Evolutionary conservation across 179 eudicot species (phyloP).

Genomic region (Heliamphora pulchella): DNA sequence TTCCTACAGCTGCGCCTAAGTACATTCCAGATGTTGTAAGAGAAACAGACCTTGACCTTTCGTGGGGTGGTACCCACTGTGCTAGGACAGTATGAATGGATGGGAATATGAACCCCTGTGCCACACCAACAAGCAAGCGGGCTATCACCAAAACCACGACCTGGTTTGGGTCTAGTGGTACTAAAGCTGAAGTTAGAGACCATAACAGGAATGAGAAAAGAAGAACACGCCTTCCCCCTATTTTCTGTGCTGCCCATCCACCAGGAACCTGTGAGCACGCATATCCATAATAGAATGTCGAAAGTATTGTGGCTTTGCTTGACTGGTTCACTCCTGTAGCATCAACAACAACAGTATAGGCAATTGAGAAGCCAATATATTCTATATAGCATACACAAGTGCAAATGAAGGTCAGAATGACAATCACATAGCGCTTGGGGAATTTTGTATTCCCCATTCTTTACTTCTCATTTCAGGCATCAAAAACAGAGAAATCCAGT

Average conservation of each 20-base stretch:
- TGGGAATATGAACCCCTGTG: constrained; percentile 86
- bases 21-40: constrained; percentile 95
- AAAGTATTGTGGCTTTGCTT: constrained; percentile 71
- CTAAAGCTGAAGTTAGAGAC: constrained; percentile 52
- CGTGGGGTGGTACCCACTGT: constrained; percentile 95
- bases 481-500: constrained; percentile 2
- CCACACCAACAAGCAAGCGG: constrained; percentile 80
- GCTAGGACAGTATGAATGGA: constrained; percentile 41
- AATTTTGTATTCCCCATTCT: constrained; percentile 27
- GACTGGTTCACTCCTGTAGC: constrained; percentile 27
- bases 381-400: constrained; percentile 89
- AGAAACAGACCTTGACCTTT: constrained; percentile 87
- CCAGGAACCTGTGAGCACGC: constrained; percentile 94
- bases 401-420: constrained; percentile 73
- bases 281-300: constrained; percentile 87
- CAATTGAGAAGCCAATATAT: constrained; percentile 76
- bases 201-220: constrained; percentile 78
- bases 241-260: constrained; percentile 97
- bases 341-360: constrained; percentile 42
- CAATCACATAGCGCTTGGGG: constrained; percentile 77
- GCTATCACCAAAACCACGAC: constrained; percentile 59
- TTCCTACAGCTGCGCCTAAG: constrained; percentile 82
- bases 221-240: constrained; percentile 89
- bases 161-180: constrained; percentile 56
- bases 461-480: constrained; percentile 4